Base-by-base conservation (phyloP, 1,139 yeast genomes). In the Trichomonascaceae sp. region DNA sequence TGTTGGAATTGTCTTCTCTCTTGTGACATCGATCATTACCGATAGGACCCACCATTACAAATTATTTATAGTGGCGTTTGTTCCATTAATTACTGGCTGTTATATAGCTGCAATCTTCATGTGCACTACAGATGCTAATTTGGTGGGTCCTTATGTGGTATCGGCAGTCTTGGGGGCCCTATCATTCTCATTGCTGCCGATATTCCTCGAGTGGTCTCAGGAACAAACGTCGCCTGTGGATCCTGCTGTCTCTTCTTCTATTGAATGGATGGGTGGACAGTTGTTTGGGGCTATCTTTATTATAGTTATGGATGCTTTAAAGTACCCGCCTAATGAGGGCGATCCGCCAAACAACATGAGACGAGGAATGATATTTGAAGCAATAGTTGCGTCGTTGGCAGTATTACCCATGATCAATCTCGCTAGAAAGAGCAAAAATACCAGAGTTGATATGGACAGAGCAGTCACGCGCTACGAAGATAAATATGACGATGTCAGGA, bases 241-340 rank as follows among this genome's bases (percentile, higher is more conserved):
- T 12, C 70, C 71, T 7, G 70, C 70, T 3, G 64, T 70, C 1
- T 61, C 69, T 0, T 61, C 69, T 4, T 60, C 70, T 8, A 46
- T 69, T 27, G 59, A 70, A 48, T 70, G 73, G 73, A 61, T 60
- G 49, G 69, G 69, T 13, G 73, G 73, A 19, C 70, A 70, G 58
- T 52, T 67, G 3, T 58, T 69, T 38, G 73, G 73, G 17, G 73
- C 69, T 36, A 61, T 70, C 41, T 66, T 69, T 55, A 68, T 69
- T 51, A 67, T 70, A 18, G 52, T 61, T 45, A 68, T 70, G 72
- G 62, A 68, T 54, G 69, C 69, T 1, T 56, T 70, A 50, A 66
- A 66, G 52, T 63, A 65, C 53, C 58, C 58, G 13, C 56, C 59
- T 1, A 56, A 61, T 45, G 51, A 57, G 32, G 71, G 71, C n/a